Conservation (phyloP, 768 basidiomycete species). For the Lentinula guzmanii region DNA sequence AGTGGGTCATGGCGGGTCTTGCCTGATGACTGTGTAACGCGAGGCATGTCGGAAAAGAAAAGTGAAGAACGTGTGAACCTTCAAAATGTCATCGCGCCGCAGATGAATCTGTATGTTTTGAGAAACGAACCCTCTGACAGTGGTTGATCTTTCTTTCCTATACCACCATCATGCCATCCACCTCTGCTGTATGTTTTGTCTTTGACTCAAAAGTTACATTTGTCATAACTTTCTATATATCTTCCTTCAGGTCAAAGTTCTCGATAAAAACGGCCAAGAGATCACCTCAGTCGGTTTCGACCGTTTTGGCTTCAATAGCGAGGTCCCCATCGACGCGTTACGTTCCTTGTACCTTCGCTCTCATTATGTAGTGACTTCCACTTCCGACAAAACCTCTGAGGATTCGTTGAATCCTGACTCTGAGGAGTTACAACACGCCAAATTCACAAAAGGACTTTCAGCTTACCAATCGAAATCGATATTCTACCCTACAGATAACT, state of each 20-base stretch:
- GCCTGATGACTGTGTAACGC: constrained; percentile 41
- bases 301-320: constrained; percentile 87
- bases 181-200: constrained; percentile 9
- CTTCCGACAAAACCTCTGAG: constrained; percentile 23
- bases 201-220: constrained; percentile 7
- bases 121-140: too few relatives aligned
- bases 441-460: constrained; percentile 41
- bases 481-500: constrained; percentile 69
- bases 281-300: constrained; percentile 79
- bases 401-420: constrained; percentile 28
- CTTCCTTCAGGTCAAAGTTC: constrained; percentile 45
- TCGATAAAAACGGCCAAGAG: constrained; percentile 71
- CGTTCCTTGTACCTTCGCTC: constrained; percentile 86
- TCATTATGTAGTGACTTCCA: constrained; percentile 56
- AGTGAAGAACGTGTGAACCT: constrained; percentile 9
- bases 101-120: not conserved
- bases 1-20: constrained; percentile 84
- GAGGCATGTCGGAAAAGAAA: constrained; percentile 48
- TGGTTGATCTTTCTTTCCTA: constrained; percentile 2
- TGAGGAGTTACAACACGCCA: constrained; percentile 42
- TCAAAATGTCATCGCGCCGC: not conserved
- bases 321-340: constrained; percentile 72
- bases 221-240: not conserved
- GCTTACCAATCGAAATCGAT: constrained; percentile 82
- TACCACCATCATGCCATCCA: constrained; percentile 14